Evolutionary conservation across 2,329 filamentous ascomycete genomes (phyloP), one percentile per base, ranked within the genome.

Genomic region (Fusarium sp.): DNA sequence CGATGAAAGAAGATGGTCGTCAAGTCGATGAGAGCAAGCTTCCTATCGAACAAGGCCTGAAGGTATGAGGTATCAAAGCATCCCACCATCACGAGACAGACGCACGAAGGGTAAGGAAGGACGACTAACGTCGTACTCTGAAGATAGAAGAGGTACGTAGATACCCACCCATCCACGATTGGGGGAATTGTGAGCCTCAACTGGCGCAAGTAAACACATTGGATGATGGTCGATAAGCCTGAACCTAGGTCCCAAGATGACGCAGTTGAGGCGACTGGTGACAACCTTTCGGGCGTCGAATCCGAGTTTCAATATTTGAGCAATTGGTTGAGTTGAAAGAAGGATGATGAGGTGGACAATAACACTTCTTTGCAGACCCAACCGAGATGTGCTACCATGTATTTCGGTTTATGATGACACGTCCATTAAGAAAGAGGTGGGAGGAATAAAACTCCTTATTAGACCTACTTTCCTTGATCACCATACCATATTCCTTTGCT

Each of bases 51-150:
- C 62, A 49, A 33, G 29, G 46, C 47, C n/a, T 36, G 45, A 52
- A 56, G 50, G 66, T 38, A 54, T 41, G 45, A 38, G 31, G 54
- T 36, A 46, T 55, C 53, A 58, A 62, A 62, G 66, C 62, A 72
- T 65, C 63, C 71, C 72, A 74, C 72, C 74, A 76, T 62, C 62
- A 72, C 71, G 57, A 74, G 60, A 68, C 59, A 74, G 67, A 74
- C 59, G 68, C 71, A 73, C 63, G 60, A 73, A 73, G 71, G 71
- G 71, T 71, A 61, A 68, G 68, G 66, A 42, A 70, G 46, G 55
- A 62, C 57, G 59, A 58, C 70, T 59, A 73, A 73, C 45, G 56
- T 73, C 56, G 63, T 58, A 65, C 63, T 63, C 67, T 56, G 50
- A 45, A 55, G 68, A 52, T 65, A 50, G 70, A 46, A 14, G 39